Evolutionary conservation across 1,284 basidiomycete species (phyloP).

Genomic region (Cystobasidium sp.): DNA sequence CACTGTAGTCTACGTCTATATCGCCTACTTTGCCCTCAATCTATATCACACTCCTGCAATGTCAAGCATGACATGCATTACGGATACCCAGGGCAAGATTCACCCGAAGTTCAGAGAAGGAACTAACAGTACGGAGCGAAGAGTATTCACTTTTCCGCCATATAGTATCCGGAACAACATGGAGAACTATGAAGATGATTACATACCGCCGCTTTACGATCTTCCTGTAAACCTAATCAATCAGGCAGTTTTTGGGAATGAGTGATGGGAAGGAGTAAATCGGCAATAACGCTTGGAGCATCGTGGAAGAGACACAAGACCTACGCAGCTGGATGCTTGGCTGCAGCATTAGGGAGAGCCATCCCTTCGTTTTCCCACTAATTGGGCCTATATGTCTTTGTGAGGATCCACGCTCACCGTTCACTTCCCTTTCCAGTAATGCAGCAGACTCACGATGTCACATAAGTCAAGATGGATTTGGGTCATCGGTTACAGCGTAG

Average conservation of each 20-base stretch:
- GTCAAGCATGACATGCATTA: conserved; percentile 36
- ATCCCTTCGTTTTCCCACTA: no score
- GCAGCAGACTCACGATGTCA: no score
- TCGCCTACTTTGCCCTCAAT: conserved; percentile 51
- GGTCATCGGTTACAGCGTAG: no score
- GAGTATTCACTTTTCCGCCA: background rate
- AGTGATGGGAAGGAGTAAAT: background rate
- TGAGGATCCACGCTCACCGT: no score
- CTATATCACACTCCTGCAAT: conserved; percentile 49
- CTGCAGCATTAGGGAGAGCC: no score
- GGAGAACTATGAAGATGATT: conserved; percentile 11
- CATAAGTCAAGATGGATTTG: no score
- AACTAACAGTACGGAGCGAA: background rate
- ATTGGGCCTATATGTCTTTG: no score
- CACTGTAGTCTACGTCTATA: conserved; percentile 50
- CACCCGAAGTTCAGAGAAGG: background rate
- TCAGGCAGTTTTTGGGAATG: conserved; percentile 46
- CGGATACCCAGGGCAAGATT: conserved; percentile 40
- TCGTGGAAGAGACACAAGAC: no score
- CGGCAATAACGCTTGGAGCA: no score
- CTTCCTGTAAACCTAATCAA: conserved; percentile 49
- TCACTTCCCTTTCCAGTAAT: no score
- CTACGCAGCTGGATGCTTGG: no score
- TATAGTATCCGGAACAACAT: conserved; percentile 8
- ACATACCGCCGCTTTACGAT: conserved; percentile 51